A percentile compares a stretch with the other conserved stretches of the same genome.
These are phyloP conservation scores for Talaromyces stipitatus DNA, from an alignment of 495 filamentous ascomycete genomes.

Conservation along the genomic window DNA sequence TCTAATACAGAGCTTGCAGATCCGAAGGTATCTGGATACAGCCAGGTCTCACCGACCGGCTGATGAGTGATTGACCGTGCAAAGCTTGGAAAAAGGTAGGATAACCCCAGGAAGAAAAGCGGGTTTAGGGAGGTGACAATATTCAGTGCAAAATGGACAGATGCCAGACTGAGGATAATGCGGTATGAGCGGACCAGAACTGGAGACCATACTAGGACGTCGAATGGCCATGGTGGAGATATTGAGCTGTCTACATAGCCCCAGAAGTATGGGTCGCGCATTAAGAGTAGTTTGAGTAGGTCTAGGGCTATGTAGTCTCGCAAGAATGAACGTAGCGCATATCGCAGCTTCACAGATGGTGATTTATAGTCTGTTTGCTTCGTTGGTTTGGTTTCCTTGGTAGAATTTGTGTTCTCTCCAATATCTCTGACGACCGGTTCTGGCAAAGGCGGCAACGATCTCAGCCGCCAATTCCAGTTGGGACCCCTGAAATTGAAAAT, in stretches of 20 bases:
- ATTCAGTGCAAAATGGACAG: constrained; percentile 46
- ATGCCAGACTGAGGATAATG: constrained; percentile 37
- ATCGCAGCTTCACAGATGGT: constrained; percentile 29
- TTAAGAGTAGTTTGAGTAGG: constrained; percentile 54
- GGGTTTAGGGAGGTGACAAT: constrained; percentile 46
- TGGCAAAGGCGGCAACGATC: constrained; percentile 47
- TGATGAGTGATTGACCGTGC: constrained; percentile 29
- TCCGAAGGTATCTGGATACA: constrained; percentile 59
- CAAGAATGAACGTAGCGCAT: constrained; percentile 38
- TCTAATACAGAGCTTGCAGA: constrained; percentile 47
- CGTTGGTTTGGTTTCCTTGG: neutral
- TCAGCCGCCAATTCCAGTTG: constrained; percentile 70
- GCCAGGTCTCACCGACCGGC: constrained; percentile 51
- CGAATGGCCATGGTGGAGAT: constrained; percentile 35
- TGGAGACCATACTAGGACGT: constrained; percentile 29
- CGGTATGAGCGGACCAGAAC: constrained; percentile 40
- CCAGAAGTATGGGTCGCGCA: constrained; percentile 70
- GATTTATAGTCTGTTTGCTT: neutral
- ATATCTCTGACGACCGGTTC: neutral
- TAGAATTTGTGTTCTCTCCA: constrained; percentile 15
- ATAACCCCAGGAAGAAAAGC: constrained; percentile 50
- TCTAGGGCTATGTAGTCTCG: constrained; percentile 59
- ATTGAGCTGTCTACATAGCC: constrained; percentile 32
- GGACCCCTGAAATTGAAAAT: constrained; percentile 62
- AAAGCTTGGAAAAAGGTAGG: constrained; percentile 33